Percentiles rank a stretch among this genome's conserved stretches.
phyloP scores from a whole-genome alignment of 345 rosid species.

The Brassica rapa region DNA sequence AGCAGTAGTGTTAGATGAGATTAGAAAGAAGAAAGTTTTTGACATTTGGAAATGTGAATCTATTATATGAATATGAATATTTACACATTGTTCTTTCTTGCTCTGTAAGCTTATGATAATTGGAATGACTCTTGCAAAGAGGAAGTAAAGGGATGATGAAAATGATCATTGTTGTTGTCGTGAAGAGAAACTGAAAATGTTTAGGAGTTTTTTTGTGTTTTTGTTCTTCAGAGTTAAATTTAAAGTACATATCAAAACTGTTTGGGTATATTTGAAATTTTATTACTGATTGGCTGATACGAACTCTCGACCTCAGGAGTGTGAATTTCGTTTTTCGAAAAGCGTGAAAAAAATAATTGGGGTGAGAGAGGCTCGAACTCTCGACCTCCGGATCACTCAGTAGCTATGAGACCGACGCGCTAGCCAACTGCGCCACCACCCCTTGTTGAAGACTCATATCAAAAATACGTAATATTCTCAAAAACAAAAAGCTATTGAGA shows the following conservation, averaged over 20 bases:
- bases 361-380: conserved; percentile 97
- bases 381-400: conserved; percentile 94
- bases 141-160: not conserved
- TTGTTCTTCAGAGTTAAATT: not conserved
- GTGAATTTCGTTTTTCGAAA: not conserved
- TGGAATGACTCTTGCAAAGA: conserved; percentile 8
- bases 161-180: conserved; percentile 19
- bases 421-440: conserved; percentile 99
- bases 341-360: conserved; percentile 40
- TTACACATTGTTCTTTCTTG: conserved; percentile 13
- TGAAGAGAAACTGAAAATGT: not conserved
- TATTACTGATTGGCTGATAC: not conserved
- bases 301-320: not conserved
- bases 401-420: conserved; percentile 98
- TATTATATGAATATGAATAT: not conserved
- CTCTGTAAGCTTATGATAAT: conserved; percentile 5
- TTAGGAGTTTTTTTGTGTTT: not conserved
- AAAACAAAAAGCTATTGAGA: not conserved
- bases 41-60: conserved; percentile 30
- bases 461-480: fast-evolving
- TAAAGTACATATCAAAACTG: not conserved
- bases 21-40: conserved; percentile 23
- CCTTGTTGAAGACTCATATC: conserved; percentile 21
- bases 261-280: not conserved
- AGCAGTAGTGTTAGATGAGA: conserved; percentile 47